Evolutionary conservation across 345 rosid genomes (phyloP).

Genomic region (Citrus australasica): DNA sequence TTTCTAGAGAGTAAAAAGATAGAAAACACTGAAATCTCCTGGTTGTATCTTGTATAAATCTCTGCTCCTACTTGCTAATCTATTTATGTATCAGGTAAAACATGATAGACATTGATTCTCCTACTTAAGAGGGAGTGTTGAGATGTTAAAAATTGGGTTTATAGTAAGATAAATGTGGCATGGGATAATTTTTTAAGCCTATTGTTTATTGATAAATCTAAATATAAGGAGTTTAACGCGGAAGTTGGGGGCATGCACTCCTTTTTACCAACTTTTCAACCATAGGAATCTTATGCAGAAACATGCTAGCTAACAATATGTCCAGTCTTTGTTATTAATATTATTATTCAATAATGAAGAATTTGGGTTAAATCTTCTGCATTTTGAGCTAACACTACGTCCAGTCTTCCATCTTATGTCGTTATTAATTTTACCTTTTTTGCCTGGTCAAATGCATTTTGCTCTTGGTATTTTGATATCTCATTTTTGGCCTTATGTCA

Average conservation of each 20-base stretch:
- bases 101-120: neutral
- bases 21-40: neutral
- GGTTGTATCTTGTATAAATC: neutral
- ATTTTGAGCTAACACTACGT: neutral
- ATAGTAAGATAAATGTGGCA: neutral
- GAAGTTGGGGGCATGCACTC: neutral
- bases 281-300: neutral
- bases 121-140: neutral
- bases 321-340: neutral
- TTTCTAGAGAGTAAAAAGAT: neutral
- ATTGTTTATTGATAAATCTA: neutral
- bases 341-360: neutral
- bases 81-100: neutral
- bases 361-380: neutral
- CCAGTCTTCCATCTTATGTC: neutral
- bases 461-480: neutral
- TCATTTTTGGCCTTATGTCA: neutral
- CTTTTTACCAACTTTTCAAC: neutral
- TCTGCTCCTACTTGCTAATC: neutral
- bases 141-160: neutral
- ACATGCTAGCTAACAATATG: neutral
- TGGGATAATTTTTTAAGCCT: neutral
- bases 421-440: neutral
- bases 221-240: neutral
- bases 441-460: neutral